Conservation (phyloP, 768 basidiomycete species). For the Mycena pura region DNA sequence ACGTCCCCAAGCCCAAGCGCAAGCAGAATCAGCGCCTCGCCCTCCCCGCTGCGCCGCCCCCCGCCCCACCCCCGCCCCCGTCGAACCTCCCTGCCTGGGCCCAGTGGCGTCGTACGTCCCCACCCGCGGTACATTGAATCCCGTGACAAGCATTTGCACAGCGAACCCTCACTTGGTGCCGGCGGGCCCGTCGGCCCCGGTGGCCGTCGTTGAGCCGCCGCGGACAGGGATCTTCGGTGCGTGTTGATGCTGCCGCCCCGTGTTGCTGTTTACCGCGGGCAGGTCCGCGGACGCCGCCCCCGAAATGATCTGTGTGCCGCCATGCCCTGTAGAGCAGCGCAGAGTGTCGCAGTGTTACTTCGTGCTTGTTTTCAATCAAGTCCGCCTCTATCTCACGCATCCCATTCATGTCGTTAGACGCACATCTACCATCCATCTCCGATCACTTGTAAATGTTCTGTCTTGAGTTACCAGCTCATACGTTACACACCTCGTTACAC, state of each 20-base stretch:
- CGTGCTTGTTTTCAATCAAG: too few relatives aligned
- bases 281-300: constrained; percentile 21
- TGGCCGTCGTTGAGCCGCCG: neutral
- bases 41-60: constrained; percentile 26
- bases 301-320: too few relatives aligned
- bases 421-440: too few relatives aligned
- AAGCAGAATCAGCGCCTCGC: constrained; percentile 29
- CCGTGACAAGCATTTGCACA: neutral
- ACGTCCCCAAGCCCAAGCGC: constrained; percentile 25
- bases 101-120: constrained; percentile 59
- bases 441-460: too few relatives aligned
- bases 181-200: constrained; percentile 2
- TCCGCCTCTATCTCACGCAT: too few relatives aligned
- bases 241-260: neutral
- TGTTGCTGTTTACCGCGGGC: neutral
- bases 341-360: too few relatives aligned
- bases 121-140: neutral
- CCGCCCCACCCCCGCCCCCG: constrained; percentile 32
- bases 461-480: too few relatives aligned
- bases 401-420: too few relatives aligned
- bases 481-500: too few relatives aligned
- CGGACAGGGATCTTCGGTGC: constrained; percentile 16
- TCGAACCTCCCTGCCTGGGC: constrained; percentile 57
- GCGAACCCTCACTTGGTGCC: constrained; percentile 16
- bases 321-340: too few relatives aligned